Evolutionary conservation across 805 yeast species (phyloP).

Genomic region (Middelhovenomyces tepae): DNA sequence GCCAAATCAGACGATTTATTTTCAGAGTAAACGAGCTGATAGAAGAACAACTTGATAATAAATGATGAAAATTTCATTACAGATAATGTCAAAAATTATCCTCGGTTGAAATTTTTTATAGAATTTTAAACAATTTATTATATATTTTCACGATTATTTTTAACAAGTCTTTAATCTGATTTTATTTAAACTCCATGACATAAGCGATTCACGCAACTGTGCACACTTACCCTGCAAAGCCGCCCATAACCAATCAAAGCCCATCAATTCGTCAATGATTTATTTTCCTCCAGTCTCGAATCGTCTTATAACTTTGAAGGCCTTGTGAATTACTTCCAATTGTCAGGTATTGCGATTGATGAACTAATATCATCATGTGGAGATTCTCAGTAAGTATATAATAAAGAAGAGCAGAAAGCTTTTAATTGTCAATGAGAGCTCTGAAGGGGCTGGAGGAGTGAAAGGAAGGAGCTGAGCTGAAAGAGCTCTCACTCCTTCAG

Average conservation of each 20-base stretch:
- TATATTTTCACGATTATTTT: neutral
- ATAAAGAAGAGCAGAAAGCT: neutral
- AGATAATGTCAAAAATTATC: too few relatives aligned
- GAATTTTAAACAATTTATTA: neutral
- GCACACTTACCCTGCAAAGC: neutral
- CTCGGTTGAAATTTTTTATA: too few relatives aligned
- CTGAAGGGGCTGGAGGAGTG: neutral
- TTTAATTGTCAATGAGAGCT: conserved; percentile 1
- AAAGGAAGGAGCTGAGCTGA: too few relatives aligned
- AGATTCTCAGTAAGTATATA: conserved; percentile 12
- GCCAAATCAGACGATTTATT: neutral
- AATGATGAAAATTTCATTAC: too few relatives aligned
- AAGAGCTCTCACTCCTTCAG: too few relatives aligned
- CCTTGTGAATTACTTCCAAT: neutral
- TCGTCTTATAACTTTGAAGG: neutral
- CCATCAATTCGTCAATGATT: neutral
- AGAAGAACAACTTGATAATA: neutral
- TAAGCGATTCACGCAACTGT: neutral
- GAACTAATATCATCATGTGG: conserved; percentile 9
- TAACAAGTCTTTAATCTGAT: neutral
- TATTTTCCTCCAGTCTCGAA: neutral
- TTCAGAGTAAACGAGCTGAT: neutral
- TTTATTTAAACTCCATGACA: neutral
- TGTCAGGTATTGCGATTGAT: conserved; percentile 1
- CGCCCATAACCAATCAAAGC: neutral